Evolutionary conservation across 176 grass and related monocot genomes (phyloP).

Genomic region (Aegilops tauschii): DNA sequence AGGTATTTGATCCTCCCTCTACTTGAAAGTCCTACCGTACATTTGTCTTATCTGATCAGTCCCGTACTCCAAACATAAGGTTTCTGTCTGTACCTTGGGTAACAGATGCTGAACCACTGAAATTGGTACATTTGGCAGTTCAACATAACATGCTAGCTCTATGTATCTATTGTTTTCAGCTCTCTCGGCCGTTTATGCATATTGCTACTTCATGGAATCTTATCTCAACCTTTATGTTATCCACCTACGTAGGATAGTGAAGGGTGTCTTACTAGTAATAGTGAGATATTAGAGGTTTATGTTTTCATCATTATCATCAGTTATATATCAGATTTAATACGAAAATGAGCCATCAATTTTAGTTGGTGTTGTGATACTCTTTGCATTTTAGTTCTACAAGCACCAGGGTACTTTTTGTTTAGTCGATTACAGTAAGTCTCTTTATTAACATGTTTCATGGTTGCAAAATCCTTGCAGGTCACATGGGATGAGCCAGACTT

Average conservation of each 20-base stretch:
- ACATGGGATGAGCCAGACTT: slow-evolving; percentile 87
- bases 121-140: not conserved
- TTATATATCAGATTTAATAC: slow-evolving; percentile 11
- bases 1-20: not conserved
- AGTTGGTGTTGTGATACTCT: not conserved
- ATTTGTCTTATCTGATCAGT: slow-evolving; percentile 21
- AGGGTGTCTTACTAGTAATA: not conserved
- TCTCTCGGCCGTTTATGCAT: not conserved
- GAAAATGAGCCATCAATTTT: not conserved
- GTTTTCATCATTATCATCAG: not conserved
- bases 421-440: not conserved
- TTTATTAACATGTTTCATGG: not conserved
- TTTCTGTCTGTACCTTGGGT: slow-evolving; percentile 7
- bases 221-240: not conserved
- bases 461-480: slow-evolving; percentile 49
- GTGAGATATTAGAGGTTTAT: not conserved
- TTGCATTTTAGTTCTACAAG: not conserved
- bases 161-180: not conserved
- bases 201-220: not conserved
- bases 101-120: slow-evolving; percentile 4
- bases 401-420: not conserved
- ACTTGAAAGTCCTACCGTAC: slow-evolving; percentile 3
- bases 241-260: not conserved
- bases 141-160: not conserved
- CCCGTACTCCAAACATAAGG: not conserved